A percentile compares a stretch with the other conserved stretches of the same genome.
phyloP scores from a whole-genome alignment of 2,329 filamentous ascomycete species.

The Microdochium paspali region DNA sequence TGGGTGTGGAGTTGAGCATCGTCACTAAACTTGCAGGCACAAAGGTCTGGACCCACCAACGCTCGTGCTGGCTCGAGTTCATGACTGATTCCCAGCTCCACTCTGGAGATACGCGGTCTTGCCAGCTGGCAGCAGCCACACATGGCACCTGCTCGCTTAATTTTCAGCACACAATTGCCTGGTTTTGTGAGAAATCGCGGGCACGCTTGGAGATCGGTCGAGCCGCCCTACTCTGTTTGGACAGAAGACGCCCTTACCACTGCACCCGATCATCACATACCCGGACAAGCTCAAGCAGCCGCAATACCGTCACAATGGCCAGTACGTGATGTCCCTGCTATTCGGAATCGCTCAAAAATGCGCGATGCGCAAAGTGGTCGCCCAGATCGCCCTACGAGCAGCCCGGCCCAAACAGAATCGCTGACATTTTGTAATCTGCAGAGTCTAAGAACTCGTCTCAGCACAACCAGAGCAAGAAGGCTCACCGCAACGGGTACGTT shows the following conservation, averaged over 20 bases:
- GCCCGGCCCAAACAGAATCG: constrained; percentile 1
- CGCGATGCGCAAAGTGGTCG: not conserved
- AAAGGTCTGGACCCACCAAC: too few species aligned
- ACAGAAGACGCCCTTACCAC: constrained; percentile 8
- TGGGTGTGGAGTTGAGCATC: too few species aligned
- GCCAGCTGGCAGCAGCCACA: not conserved
- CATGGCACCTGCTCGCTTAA: constrained; percentile 20
- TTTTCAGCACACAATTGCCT: constrained; percentile 20
- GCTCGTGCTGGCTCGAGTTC: too few species aligned
- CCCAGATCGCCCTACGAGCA: not conserved
- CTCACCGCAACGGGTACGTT: constrained; percentile 95
- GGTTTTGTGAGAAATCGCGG: constrained; percentile 6
- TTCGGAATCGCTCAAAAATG: not conserved
- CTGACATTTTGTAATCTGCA: constrained; percentile 30
- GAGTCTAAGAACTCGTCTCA: constrained; percentile 99
- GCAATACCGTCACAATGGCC: constrained; percentile 5
- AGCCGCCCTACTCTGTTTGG: not conserved
- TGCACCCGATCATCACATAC: constrained; percentile 11
- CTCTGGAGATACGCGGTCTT: not conserved
- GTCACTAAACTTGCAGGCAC: too few species aligned
- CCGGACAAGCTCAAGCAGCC: not conserved
- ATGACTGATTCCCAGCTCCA: too few species aligned
- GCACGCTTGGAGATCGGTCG: not conserved
- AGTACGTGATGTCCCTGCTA: not conserved
- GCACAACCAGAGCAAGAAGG: constrained; percentile 98